A percentile compares a stretch with the other conserved stretches of the same genome.
Conservation (phyloP, 768 basidiomycete genomes). For the Psilocybe cyanescens region DNA sequence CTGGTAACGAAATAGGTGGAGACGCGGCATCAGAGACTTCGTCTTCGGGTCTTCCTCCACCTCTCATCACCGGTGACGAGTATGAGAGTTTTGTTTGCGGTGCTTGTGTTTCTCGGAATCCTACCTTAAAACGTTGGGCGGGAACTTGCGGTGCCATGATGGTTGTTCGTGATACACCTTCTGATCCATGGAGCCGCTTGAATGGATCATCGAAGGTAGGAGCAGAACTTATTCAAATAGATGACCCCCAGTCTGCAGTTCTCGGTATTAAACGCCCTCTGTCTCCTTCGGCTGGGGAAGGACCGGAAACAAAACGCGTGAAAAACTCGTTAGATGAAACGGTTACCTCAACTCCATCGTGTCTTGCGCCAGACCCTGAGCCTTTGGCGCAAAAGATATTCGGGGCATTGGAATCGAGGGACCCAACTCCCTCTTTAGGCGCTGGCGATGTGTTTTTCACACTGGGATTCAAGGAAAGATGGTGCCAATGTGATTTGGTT, state of each 20-base stretch:
- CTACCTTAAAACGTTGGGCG: slow-evolving; percentile 60
- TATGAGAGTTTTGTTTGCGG: slow-evolving; percentile 82
- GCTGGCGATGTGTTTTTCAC: slow-evolving; percentile 78
- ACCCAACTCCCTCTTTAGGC: slow-evolving; percentile 41
- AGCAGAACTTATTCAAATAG: slow-evolving; percentile 31
- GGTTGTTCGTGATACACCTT: slow-evolving; percentile 56
- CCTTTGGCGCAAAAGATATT: slow-evolving; percentile 49
- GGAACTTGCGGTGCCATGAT: slow-evolving; percentile 72
- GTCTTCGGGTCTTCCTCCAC: slow-evolving; percentile 66
- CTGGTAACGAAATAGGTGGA: slow-evolving; percentile 34
- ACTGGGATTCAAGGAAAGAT: slow-evolving; percentile 73
- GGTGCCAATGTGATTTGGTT: slow-evolving; percentile 76
- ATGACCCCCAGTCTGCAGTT: slow-evolving; percentile 24
- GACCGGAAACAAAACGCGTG: slow-evolving; percentile 39
- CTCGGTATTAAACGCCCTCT: slow-evolving; percentile 55
- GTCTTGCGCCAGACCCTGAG: slow-evolving; percentile 61
- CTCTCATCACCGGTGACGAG: slow-evolving; percentile 66
- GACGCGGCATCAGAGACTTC: slow-evolving; percentile 66
- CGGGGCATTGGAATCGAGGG: slow-evolving; percentile 23
- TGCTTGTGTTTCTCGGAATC: slow-evolving; percentile 61
- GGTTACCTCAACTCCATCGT: slow-evolving; percentile 32
- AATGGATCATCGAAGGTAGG: slow-evolving; percentile 29
- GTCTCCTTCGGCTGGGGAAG: slow-evolving; percentile 39
- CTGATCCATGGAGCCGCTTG: slow-evolving; percentile 56
- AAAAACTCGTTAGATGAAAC: slow-evolving; percentile 29